Evolutionary conservation across 192 early-diverging fungal genomes (phyloP), one percentile per base, ranked within the genome.

Genomic region (Rhizophagus clarus): DNA sequence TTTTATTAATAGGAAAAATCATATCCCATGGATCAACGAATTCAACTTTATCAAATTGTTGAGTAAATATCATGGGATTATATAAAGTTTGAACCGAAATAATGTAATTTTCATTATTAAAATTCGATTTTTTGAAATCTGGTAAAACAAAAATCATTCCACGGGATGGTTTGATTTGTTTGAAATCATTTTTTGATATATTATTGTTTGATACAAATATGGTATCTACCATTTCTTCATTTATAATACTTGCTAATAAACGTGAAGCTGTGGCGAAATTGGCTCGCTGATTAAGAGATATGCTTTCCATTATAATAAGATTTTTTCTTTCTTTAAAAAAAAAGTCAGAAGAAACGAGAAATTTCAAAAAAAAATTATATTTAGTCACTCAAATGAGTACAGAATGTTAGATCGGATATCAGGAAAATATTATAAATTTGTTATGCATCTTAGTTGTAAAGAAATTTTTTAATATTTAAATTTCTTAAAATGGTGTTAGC

Each of bases 211-310:
- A 28, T 15, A 87, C 74, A 70, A 85, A 87, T 81, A 80, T 82
- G 32, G 88, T 86, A 32, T 81, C 69, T 10, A 86, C 87, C 20
- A 92, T 83, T 5, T 68, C 56, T 82, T 92, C 91, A 51, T 87
- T 90, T 29, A 87, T 87, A 5, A 90, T 77, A 45, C 90, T 91
- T 10, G 85, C 68, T 26, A 91, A 74, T 7, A 91, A 82, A n/a
- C 91, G 86, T 15, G 90, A 90, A 9, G 82, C 76, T 3, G 88
- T 88, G 68, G 90, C 89, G 76, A 88, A 87, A 40, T 82, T 72
- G 29, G 70, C 70, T 72, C 12, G 42, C 28, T 72, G 70, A 69
- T 7, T 40, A n/a, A 22, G 22, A 9, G 68, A 69, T 10, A 40
- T 34, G n/a, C 0, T 7, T 20, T 51, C 49, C 49, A 51, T 51